Base-by-base conservation (phyloP, 192 early-diverging fungal genomes). In the Coemansia sp. region DNA sequence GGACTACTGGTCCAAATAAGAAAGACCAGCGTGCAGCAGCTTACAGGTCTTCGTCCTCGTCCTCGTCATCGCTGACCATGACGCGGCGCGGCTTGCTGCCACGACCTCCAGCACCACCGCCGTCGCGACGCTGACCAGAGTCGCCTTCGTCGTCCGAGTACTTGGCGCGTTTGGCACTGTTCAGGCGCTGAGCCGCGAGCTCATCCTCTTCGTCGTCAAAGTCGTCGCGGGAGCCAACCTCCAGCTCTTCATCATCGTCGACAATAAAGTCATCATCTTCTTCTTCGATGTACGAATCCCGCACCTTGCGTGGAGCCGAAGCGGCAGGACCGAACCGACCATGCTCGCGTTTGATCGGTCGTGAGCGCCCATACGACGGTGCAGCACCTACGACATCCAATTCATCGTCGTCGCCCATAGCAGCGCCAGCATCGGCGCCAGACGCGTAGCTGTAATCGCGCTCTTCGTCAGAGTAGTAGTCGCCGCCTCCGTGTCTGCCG, bases 251-350 rank as follows among this genome's bases (percentile, higher is more conserved):
- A 20, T 81, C 79, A 32, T 81, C 79, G 56, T 78, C 76, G 14
- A 78, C 76, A 36, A 81, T 66, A 67, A 81, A 81, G 38, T 62
- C 79, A 30, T 81, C 79, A 20, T 69, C 69, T 6, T 81, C 79
- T 5, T 81, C 79, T 8, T 81, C 79, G 0, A 69, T 45, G 20
- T 82, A 82, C 4, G 60, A 33, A 32, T 45, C 60, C 52, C 51
- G 70, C 29, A 60, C 34, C 17, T 33, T 56, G 56, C 56, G 73
- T 16, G 48, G 48, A 8, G 16, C 34, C 5, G 42, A 45, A 0
- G 30, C 25, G 20, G 67, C 25, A 25, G 42, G 29, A 20, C 45
- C 62, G 16, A 56, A 18, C 7, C 63, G 73, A 2, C 48, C 58
- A 0, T 63, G 38, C 5, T 61, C 25, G 48, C 73, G 73, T 28